Base-by-base conservation (phyloP, 768 basidiomycete species). In the Gautieria morchelliformis region DNA sequence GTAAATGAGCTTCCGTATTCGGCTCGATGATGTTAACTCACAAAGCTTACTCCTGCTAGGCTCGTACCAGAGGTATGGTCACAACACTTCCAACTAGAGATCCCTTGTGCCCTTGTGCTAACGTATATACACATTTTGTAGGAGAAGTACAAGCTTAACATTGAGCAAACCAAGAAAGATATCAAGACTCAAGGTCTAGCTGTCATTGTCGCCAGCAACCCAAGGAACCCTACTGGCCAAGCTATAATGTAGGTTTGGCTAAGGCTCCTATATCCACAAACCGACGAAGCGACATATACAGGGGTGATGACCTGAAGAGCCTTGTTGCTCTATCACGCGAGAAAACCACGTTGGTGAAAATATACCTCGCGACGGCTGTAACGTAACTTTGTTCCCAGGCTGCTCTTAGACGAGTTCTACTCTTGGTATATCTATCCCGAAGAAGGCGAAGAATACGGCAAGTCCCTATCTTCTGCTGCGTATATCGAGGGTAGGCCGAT, bases 151-250 rank as follows among this genome's bases (percentile, higher is more conserved):
- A 76, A 76, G 47, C 76, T 94, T 22, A 82, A 94, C 63, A 80
- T 95, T 20, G 77, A 84, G 20, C 86, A 91, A 66, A 85, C 88
- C 40, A 85, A 84, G 82, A 85, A 76, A 74, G 91, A 94, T 62
- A 90, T 94, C 56, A 77, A 73, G 42, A 87, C 78, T 1, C 90
- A 93, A 70, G 91, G 92, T 14, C 74, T 94, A 19, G 81, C 85
- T 11, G 91, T 94, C 51, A 79, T 95, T 57, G 74, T 94, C 45
- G 88, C 91, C 0, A 93, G 89, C 22, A 97, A 96, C 71, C 94
- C 94, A n/a, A 83, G 93, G 54, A 97, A 96, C 67, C 93, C 94
- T 3, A 96, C 94, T 1, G 93, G 94, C n/a, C 93, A 95, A 68
- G 82, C 85, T 54, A 79, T 83, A 61, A 78, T 78, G 84, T 89